Conservation (phyloP, 2,329 filamentous ascomycete genomes). For the Aspergillus fumigatus region DNA sequence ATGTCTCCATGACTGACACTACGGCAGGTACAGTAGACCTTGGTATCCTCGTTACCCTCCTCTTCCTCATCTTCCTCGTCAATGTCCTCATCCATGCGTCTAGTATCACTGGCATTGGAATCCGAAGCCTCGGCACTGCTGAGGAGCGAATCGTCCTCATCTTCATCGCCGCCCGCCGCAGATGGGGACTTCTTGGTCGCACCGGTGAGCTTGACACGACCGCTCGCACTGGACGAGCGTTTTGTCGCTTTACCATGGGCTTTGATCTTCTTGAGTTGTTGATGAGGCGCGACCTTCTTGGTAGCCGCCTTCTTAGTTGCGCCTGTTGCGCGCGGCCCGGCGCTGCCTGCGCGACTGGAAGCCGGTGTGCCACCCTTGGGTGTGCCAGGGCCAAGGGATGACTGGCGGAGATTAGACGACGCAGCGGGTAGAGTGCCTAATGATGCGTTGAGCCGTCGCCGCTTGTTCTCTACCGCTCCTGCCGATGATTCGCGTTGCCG, state of each 20-base stretch:
- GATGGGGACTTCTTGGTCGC: slow-evolving; percentile 40
- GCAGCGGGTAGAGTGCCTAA: slow-evolving; percentile 51
- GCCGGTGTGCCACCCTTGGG: slow-evolving; percentile 55
- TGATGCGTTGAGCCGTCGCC: slow-evolving; percentile 52
- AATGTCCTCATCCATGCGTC: slow-evolving; percentile 35
- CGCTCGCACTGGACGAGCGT: slow-evolving; percentile 39
- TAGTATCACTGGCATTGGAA: slow-evolving; percentile 32
- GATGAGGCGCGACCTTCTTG: slow-evolving; percentile 54
- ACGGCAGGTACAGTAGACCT: slow-evolving; percentile 62
- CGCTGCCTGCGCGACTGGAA: slow-evolving; percentile 55
- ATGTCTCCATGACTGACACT: slow-evolving; percentile 63
- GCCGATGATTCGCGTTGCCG: slow-evolving; percentile 53
- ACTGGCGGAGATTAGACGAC: slow-evolving; percentile 55
- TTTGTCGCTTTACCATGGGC: slow-evolving; percentile 36
- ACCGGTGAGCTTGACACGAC: slow-evolving; percentile 28
- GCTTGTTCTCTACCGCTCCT: slow-evolving; percentile 53
- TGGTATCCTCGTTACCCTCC: slow-evolving; percentile 54
- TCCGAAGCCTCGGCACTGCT: slow-evolving; percentile 48
- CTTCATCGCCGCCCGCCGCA: slow-evolving; percentile 38
- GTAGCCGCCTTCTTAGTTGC: slow-evolving; percentile 43
- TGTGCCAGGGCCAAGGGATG: slow-evolving; percentile 59
- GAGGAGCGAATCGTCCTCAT: slow-evolving; percentile 52
- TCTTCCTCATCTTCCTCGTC: slow-evolving; percentile 48
- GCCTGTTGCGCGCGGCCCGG: slow-evolving; percentile 46
- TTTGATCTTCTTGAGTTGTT: slow-evolving; percentile 43